Percentiles rank a stretch among this genome's conserved stretches.
These are phyloP conservation scores for Candida khao-thaluensis DNA, from an alignment of 805 yeast species.

Conservation along the genomic window DNA sequence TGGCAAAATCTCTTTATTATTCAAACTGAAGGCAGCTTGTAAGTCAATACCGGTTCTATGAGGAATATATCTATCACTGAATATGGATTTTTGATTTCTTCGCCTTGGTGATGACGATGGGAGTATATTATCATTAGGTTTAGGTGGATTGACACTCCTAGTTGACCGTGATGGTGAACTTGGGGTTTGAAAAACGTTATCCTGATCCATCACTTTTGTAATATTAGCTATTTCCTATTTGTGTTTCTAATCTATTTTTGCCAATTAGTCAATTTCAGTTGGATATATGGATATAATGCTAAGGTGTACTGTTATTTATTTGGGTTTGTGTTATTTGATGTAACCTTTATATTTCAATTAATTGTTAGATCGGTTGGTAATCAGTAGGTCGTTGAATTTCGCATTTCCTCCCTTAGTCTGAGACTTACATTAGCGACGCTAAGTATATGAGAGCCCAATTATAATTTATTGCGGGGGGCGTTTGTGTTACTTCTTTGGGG, in stretches of 20 bases:
- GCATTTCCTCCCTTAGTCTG: neutral
- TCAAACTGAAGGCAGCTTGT: constrained; percentile 76
- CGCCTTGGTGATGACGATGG: constrained; percentile 46
- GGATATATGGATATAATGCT: no score
- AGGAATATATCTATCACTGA: constrained; percentile 88
- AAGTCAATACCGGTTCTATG: constrained; percentile 81
- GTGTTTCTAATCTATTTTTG: no score
- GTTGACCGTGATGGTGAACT: constrained; percentile 44
- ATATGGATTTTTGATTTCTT: constrained; percentile 48
- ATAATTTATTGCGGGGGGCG: no score
- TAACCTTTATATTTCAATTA: no score
- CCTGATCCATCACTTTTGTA: no score
- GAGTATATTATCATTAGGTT: constrained; percentile 26
- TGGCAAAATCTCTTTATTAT: constrained; percentile 43
- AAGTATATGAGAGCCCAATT: no score
- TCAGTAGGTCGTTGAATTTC: neutral
- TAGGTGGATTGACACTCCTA: constrained; percentile 37
- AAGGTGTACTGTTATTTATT: no score
- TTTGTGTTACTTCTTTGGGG: no score
- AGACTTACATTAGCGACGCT: no score
- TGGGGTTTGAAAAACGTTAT: constrained; percentile 35
- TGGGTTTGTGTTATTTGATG: no score
- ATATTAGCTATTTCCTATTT: neutral
- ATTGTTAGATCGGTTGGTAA: no score
- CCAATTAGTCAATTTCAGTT: no score